Evolutionary conservation across 2,329 filamentous ascomycete genomes (phyloP).

Genomic region (Aphanoascus verrucosus): DNA sequence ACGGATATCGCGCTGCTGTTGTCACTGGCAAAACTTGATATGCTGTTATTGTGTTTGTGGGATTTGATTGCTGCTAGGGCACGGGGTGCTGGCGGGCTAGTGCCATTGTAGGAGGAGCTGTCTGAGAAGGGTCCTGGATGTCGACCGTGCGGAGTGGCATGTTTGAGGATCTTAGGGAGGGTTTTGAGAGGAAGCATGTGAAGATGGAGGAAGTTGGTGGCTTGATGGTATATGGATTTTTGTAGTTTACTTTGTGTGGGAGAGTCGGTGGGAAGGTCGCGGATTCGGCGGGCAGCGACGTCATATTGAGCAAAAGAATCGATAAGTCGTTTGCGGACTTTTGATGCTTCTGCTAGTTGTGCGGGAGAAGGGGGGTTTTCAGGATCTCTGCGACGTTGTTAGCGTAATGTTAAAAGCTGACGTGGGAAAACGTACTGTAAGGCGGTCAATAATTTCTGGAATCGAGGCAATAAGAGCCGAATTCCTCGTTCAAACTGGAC

Average conservation of each 20-base stretch:
- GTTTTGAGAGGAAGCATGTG: constrained; percentile 83
- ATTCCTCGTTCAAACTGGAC: constrained; percentile 83
- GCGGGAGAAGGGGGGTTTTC: constrained; percentile 53
- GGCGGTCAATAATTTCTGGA: constrained; percentile 63
- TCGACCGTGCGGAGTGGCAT: constrained; percentile 45
- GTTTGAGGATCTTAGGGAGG: constrained; percentile 56
- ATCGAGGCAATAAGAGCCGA: constrained; percentile 65
- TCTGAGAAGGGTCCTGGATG: constrained; percentile 21
- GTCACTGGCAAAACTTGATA: constrained; percentile 42
- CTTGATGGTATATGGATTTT: constrained; percentile 69
- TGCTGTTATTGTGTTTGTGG: constrained; percentile 35
- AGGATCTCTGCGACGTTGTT: constrained; percentile 40
- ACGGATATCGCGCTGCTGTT: constrained; percentile 51
- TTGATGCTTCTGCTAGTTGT: constrained; percentile 74
- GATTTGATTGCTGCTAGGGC: constrained; percentile 51
- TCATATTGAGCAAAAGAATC: constrained; percentile 87
- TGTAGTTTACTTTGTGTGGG: constrained; percentile 65
- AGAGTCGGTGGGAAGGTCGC: constrained; percentile 64
- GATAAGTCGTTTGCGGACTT: constrained; percentile 78
- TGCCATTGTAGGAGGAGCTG: constrained; percentile 18
- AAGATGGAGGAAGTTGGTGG: constrained; percentile 71
- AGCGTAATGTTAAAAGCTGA: neutral
- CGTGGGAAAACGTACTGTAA: constrained; percentile 47
- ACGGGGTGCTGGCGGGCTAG: constrained; percentile 21
- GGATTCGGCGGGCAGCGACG: constrained; percentile 64